Percentiles rank a stretch among this genome's conserved stretches.
Conservation (phyloP, 768 basidiomycete species). For the Ephemerocybe angulata region DNA sequence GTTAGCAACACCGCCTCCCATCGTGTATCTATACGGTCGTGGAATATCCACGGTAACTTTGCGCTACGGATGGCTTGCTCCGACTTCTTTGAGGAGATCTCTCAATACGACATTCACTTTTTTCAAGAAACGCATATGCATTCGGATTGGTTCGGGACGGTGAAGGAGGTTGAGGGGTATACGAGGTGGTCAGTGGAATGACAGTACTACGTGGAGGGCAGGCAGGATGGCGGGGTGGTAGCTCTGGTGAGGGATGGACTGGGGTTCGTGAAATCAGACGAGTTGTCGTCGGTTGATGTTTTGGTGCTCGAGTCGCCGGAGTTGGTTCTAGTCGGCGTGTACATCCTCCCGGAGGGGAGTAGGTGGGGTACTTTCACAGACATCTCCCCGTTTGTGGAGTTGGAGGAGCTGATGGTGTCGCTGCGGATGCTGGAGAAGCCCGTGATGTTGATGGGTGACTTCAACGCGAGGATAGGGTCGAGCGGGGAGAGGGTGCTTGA, state of each 20-base stretch:
- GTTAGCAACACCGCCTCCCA: no score
- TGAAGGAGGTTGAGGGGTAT: neutral
- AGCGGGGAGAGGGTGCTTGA: neutral
- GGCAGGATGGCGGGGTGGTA: neutral
- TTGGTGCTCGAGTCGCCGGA: neutral
- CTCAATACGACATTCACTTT: neutral
- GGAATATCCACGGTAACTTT: neutral
- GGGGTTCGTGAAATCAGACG: neutral
- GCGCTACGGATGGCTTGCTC: neutral
- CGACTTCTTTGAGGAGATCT: neutral
- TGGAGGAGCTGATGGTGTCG: neutral
- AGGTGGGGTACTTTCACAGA: neutral
- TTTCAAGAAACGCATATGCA: neutral
- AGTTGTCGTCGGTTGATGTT: neutral
- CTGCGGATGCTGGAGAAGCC: neutral
- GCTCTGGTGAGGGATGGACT: neutral
- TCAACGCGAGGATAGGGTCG: conserved; percentile 1
- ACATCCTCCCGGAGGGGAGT: neutral
- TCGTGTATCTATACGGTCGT: neutral
- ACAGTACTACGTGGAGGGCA: neutral
- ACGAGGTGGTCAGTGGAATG: neutral
- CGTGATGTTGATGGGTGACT: neutral
- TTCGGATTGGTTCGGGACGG: neutral
- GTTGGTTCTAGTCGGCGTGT: neutral
- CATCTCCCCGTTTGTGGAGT: neutral